Percentiles rank a stretch among this genome's conserved stretches.
Evolutionary conservation across 139 green algal species (phyloP).

Genomic region (Coccomyxa sp.): DNA sequence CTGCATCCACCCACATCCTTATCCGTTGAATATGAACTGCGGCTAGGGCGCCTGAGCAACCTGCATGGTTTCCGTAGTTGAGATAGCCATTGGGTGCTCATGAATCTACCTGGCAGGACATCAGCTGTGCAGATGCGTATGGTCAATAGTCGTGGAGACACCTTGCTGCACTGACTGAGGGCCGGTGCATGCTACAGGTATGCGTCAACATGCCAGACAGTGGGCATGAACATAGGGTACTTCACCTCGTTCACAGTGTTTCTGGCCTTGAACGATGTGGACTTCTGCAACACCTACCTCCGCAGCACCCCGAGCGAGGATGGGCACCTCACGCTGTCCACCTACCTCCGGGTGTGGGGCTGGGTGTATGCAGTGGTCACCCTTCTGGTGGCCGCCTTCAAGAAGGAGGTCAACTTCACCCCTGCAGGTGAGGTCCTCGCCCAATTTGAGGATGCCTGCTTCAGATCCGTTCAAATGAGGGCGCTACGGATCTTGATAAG

Average conservation of each 20-base stretch:
- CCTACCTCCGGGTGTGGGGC: constrained; percentile 86
- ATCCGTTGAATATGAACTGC: too few relatives aligned
- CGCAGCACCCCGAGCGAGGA: constrained; percentile 5
- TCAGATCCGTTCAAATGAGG: too few relatives aligned
- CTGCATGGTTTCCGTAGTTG: too few relatives aligned
- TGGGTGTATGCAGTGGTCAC: constrained; percentile 68
- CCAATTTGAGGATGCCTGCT: too few relatives aligned
- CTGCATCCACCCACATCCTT: neutral
- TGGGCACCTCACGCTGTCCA: constrained; percentile 58
- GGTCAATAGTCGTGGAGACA: too few relatives aligned
- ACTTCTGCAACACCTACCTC: constrained; percentile 77
- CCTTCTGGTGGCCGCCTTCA: constrained; percentile 46
- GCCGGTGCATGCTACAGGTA: too few relatives aligned
- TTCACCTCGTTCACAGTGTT: constrained; percentile 94
- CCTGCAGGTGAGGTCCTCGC: constrained; percentile 21
- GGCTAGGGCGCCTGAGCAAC: too few relatives aligned
- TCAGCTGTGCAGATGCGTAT: too few relatives aligned
- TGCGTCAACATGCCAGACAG: constrained; percentile 88
- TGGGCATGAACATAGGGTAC: constrained; percentile 87
- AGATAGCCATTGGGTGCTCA: too few relatives aligned
- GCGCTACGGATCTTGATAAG: too few relatives aligned
- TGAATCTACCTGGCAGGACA: too few relatives aligned
- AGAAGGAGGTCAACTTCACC: constrained; percentile 40
- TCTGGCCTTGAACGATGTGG: constrained; percentile 77
- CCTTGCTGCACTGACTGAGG: too few relatives aligned